phyloP scores from a whole-genome alignment of 179 eudicot genomes.

The Camellia oleifera region DNA sequence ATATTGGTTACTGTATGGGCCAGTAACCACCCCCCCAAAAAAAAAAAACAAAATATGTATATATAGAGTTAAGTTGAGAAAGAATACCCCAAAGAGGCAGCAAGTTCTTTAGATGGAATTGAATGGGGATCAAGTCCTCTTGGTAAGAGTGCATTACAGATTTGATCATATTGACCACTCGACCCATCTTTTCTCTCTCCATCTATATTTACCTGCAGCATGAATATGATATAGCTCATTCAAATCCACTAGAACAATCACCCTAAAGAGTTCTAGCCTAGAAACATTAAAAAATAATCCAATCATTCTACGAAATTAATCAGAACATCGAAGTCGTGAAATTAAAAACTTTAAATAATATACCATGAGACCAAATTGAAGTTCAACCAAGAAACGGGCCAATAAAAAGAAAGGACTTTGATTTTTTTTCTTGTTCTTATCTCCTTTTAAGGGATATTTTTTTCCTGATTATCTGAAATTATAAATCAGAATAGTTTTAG shows the following conservation, averaged over 20 bases:
- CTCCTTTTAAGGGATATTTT: conserved; percentile 2
- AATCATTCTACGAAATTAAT: background rate
- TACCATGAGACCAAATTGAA: background rate
- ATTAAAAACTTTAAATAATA: background rate
- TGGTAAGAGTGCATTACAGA: conserved; percentile 94
- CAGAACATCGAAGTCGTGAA: conserved; percentile 1
- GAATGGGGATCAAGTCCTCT: conserved; percentile 98
- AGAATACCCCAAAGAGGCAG: conserved; percentile 85
- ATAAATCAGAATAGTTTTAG: background rate
- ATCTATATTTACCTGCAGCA: conserved; percentile 60
- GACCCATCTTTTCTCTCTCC: conserved; percentile 71
- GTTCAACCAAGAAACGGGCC: background rate
- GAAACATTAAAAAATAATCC: background rate
- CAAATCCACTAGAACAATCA: background rate
- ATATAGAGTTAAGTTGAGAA: background rate
- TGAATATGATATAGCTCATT: conserved; percentile 2
- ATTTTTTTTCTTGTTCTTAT: background rate
- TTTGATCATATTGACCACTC: conserved; percentile 76
- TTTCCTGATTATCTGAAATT: background rate
- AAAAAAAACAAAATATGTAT: background rate
- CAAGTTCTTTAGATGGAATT: conserved; percentile 89
- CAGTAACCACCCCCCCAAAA: background rate
- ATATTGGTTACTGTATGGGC: background rate
- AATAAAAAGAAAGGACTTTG: background rate
- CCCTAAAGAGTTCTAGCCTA: background rate